phyloP scores from a whole-genome alignment of 2,329 filamentous ascomycete genomes.

The Emydomyces testavorans region DNA sequence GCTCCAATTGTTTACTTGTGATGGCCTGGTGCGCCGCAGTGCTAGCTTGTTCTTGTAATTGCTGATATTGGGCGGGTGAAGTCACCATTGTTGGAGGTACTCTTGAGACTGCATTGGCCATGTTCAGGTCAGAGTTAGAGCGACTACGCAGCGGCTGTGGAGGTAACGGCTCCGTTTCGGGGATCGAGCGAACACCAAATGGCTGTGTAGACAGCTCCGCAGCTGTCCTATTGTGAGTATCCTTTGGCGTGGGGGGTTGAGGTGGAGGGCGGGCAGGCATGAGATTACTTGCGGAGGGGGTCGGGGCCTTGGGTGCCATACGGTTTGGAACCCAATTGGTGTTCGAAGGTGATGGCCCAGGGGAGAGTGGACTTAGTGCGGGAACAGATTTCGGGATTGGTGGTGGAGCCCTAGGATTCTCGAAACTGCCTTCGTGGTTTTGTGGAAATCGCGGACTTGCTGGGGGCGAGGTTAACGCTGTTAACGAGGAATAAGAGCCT shows the following conservation, averaged over 20 bases:
- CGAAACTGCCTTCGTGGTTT: constrained; percentile 87
- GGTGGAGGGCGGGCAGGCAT: constrained; percentile 35
- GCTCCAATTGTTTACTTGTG: constrained; percentile 55
- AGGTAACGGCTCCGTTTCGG: constrained; percentile 48
- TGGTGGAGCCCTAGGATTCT: constrained; percentile 87
- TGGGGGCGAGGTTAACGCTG: constrained; percentile 61
- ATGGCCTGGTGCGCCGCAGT: constrained; percentile 67
- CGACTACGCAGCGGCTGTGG: constrained; percentile 57
- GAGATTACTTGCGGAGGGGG: constrained; percentile 26
- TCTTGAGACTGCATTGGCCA: constrained; percentile 35
- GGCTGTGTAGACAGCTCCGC: constrained; percentile 42
- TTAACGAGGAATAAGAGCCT: constrained; percentile 43
- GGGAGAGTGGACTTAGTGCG: constrained; percentile 39
- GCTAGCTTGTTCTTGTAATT: constrained; percentile 79
- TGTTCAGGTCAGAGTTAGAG: constrained; percentile 55
- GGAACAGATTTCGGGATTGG: constrained; percentile 59
- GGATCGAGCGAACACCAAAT: constrained; percentile 41
- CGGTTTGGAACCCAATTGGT: constrained; percentile 58
- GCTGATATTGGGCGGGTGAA: constrained; percentile 37
- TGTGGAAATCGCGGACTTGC: constrained; percentile 77
- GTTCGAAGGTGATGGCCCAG: constrained; percentile 23
- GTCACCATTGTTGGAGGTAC: constrained; percentile 29
- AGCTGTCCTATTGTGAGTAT: constrained; percentile 42
- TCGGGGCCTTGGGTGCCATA: constrained; percentile 78
- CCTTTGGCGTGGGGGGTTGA: constrained; percentile 31